A percentile compares a stretch with the other conserved stretches of the same genome.
These are phyloP conservation scores for Populus davidiana DNA, from an alignment of 345 rosid species.

Conservation along the genomic window DNA sequence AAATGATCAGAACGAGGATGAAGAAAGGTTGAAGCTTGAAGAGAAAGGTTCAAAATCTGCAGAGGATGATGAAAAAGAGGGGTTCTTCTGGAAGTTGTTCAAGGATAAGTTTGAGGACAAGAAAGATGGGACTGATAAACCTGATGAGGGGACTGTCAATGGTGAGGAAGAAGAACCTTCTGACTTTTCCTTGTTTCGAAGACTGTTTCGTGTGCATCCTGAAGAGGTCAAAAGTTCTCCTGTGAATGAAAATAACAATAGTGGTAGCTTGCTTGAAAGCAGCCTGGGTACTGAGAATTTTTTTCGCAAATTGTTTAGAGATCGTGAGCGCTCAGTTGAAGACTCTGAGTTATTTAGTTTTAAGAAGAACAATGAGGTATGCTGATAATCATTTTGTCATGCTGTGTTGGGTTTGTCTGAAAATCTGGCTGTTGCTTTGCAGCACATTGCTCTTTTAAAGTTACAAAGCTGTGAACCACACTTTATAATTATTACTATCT, in stretches of 20 bases:
- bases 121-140: slow-evolving; percentile 65
- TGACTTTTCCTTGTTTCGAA: slow-evolving; percentile 73
- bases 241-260: slow-evolving; percentile 53
- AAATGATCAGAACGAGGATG: slow-evolving; percentile 45
- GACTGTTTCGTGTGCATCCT: slow-evolving; percentile 90
- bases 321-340: slow-evolving; percentile 89
- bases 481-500: not conserved
- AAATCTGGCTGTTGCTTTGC: not conserved
- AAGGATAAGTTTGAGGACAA: slow-evolving; percentile 83
- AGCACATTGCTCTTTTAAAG: not conserved
- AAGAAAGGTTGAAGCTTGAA: slow-evolving; percentile 32
- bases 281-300: slow-evolving; percentile 95
- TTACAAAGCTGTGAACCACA: not conserved
- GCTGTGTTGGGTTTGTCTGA: not conserved
- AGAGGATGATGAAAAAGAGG: slow-evolving; percentile 89
- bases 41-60: slow-evolving; percentile 56
- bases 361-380: slow-evolving; percentile 80
- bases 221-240: slow-evolving; percentile 62
- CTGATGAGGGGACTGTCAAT: slow-evolving; percentile 44
- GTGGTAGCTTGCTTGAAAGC: slow-evolving; percentile 61
- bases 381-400: slow-evolving; percentile 9
- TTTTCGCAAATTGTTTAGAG: slow-evolving; percentile 94
- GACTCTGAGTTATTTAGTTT: slow-evolving; percentile 83
- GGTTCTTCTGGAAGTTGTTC: slow-evolving; percentile 77
- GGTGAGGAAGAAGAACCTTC: slow-evolving; percentile 81